phyloP scores from a whole-genome alignment of 1,139 yeast genomes.

The Hanseniaspora uvarum region DNA sequence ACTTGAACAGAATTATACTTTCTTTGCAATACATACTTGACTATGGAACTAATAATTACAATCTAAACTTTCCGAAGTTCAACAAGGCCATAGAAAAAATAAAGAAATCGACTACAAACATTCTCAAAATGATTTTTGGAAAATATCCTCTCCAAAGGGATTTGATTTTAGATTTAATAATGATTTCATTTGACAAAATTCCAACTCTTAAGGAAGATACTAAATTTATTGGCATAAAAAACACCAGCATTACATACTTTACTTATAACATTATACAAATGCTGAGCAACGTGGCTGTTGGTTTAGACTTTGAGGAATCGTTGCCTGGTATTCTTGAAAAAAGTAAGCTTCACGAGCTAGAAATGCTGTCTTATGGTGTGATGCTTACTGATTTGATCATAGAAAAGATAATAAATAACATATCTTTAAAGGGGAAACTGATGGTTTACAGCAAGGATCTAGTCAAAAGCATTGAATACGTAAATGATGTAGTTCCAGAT shows the following conservation, averaged over 20 bases:
- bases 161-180: slow-evolving; percentile 50
- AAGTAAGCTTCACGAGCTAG: not conserved
- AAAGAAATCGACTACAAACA: slow-evolving; percentile 26
- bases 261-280: slow-evolving; percentile 25
- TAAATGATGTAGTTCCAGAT: slow-evolving; percentile 57
- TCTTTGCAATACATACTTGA: slow-evolving; percentile 28
- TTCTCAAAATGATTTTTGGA: slow-evolving; percentile 40
- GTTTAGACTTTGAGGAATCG: not conserved
- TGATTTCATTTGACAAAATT: slow-evolving; percentile 42
- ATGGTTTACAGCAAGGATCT: slow-evolving; percentile 51
- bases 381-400: slow-evolving; percentile 31
- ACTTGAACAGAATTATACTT: slow-evolving; percentile 26
- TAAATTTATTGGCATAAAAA: slow-evolving; percentile 23
- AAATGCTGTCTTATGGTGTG: slow-evolving; percentile 8
- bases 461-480: slow-evolving; percentile 38
- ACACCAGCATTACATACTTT: slow-evolving; percentile 25
- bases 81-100: not conserved
- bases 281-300: slow-evolving; percentile 20
- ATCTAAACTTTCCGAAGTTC: not conserved
- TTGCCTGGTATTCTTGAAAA: not conserved
- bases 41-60: slow-evolving; percentile 31
- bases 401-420: slow-evolving; percentile 35
- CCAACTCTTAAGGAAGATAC: slow-evolving; percentile 36
- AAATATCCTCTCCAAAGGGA: slow-evolving; percentile 42
- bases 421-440: slow-evolving; percentile 37